Evolutionary conservation across 345 rosid species (phyloP).

Genomic region (Trapa incisa): DNA sequence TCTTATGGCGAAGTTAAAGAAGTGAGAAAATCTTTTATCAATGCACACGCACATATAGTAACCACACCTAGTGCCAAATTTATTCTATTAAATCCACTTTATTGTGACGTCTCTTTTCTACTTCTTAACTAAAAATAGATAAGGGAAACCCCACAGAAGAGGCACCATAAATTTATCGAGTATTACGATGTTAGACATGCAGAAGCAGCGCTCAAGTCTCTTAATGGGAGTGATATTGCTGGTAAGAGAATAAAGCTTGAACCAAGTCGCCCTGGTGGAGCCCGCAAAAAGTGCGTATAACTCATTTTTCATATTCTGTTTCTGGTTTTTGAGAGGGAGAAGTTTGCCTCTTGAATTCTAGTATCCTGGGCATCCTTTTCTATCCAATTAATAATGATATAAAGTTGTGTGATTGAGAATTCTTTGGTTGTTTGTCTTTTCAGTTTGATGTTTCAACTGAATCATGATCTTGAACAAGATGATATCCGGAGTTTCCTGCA

Average conservation of each 20-base stretch:
- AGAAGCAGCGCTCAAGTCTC: constrained; percentile 70
- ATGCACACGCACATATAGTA: background rate
- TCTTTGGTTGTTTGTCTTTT: constrained; percentile 9
- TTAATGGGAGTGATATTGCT: constrained; percentile 88
- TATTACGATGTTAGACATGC: constrained; percentile 92
- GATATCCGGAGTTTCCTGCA: constrained; percentile 56
- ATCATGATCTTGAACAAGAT: constrained; percentile 71
- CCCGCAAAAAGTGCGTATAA: constrained; percentile 58
- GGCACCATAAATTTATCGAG: constrained; percentile 88
- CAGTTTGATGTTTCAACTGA: constrained; percentile 61
- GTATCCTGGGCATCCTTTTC: background rate
- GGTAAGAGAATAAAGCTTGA: constrained; percentile 96
- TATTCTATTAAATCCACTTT: background rate
- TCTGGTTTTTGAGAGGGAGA: background rate
- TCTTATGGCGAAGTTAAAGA: constrained; percentile 90
- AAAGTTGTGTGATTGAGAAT: background rate
- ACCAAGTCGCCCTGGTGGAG: constrained; percentile 97
- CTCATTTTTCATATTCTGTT: background rate
- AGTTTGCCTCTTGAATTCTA: background rate
- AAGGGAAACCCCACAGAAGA: constrained; percentile 87
- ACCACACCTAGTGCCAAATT: background rate
- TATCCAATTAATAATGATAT: background rate
- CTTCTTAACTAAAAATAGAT: constrained; percentile 35
- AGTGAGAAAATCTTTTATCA: constrained; percentile 24
- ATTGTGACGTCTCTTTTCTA: background rate